Base-by-base conservation (phyloP, 2,329 filamentous ascomycete species). In the Zarea fungicola region DNA sequence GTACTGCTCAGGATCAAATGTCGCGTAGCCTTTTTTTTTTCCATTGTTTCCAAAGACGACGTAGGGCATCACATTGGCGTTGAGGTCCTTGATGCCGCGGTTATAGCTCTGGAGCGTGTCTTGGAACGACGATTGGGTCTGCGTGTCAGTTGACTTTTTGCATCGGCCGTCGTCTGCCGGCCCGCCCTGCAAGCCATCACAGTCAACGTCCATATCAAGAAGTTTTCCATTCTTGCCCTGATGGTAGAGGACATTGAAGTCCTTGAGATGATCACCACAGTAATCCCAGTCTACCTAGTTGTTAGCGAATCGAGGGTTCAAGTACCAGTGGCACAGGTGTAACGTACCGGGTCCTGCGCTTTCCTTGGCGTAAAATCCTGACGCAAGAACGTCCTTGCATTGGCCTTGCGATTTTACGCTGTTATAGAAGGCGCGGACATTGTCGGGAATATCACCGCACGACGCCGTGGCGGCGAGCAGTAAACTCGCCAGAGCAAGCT, bases 201-300 rank as follows among this genome's bases (percentile, higher is more conserved):
- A 77, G 57, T 75, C 74, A 39, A 76, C 64, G 52, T 76, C 73
- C 68, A 76, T 73, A 54, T 76, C 68, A 13, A 35, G 37, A 16
- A 42, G 49, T n/a, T 37, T 48, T n/a, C n/a, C n/a, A 2, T 29
- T 43, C 2, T 48, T n/a, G n/a, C 34, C 34, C 16, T 36, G 34
- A 8, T 18, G 34, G n/a, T 36, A 36, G 34, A 36, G n/a, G 34
- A 36, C n/a, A 18, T 18, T 18, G 34, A 36, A 18, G 16, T 36
- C 34, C n/a, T 36, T 18, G 11, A 18, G 14, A 18, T 36, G 9
- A 18, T 36, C 34, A 18, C 34, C 34, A 11, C 34, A 36, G 34
- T 36, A 36, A 8, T n/a, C 18, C 34, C 18, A 18, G 34, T 36
- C 34, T 36, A n/a, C 34, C 8, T 6, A 18, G n/a, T n/a, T n/a